A percentile compares a stretch with the other conserved stretches of the same genome.
These are phyloP conservation scores for Fusarium verticillioides DNA, from an alignment of 2,329 filamentous ascomycete genomes.

Conservation along the genomic window DNA sequence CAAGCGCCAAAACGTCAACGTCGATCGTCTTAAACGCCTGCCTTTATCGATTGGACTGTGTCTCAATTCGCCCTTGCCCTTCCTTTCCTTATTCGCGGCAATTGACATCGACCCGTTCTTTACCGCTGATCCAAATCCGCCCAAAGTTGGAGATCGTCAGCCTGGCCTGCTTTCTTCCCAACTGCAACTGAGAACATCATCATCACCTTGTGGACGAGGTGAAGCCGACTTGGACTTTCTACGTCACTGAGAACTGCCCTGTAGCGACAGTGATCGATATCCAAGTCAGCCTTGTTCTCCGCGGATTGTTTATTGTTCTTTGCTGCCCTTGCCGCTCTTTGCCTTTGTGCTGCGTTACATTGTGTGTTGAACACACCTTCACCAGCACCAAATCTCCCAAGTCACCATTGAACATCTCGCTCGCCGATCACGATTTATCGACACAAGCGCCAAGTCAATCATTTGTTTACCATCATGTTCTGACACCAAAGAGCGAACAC, in stretches of 20 bases:
- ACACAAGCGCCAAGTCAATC: conserved; percentile 18
- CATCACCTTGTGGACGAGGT: conserved; percentile 38
- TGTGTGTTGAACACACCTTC: conserved; percentile 38
- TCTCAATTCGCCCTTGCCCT: conserved; percentile 17
- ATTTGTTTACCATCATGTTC: conserved; percentile 35
- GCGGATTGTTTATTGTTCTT: conserved; percentile 22
- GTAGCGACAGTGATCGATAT: neutral
- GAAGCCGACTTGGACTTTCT: conserved; percentile 3
- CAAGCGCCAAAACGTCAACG: conserved; percentile 28
- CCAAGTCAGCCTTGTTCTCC: conserved; percentile 21
- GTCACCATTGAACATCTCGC: conserved; percentile 18
- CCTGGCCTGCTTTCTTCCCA: conserved; percentile 28
- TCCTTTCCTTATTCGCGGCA: conserved; percentile 16
- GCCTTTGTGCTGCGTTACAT: conserved; percentile 29
- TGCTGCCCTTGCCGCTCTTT: conserved; percentile 2
- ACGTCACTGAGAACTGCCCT: conserved; percentile 17
- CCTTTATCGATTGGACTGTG: conserved; percentile 3
- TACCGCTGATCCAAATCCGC: conserved; percentile 26
- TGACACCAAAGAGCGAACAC: conserved; percentile 35
- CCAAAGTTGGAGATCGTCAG: conserved; percentile 24
- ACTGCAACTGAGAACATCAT: conserved; percentile 21
- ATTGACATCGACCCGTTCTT: conserved; percentile 22
- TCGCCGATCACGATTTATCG: conserved; percentile 30
- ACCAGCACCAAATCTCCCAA: conserved; percentile 15
- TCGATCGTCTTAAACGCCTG: conserved; percentile 34